phyloP scores from a whole-genome alignment of 768 basidiomycete species.

The Boletus vermiculosoides region DNA sequence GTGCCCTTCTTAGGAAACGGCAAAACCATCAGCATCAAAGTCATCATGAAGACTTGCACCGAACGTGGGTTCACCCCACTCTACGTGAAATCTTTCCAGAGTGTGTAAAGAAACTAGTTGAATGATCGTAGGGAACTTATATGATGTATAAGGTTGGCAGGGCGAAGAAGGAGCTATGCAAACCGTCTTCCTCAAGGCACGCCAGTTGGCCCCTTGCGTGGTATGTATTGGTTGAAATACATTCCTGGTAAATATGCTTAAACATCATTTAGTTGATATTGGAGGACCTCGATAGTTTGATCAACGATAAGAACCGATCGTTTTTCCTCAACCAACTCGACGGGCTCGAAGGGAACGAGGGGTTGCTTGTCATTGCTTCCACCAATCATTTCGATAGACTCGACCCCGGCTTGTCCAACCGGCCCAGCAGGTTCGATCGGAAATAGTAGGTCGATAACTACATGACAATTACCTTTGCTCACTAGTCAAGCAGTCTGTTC shows the following conservation, averaged over 20 bases:
- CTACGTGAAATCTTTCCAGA: constrained; percentile 79
- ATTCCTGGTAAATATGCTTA: background rate
- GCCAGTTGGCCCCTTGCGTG: constrained; percentile 65
- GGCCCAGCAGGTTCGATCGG: constrained; percentile 84
- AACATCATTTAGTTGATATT: constrained; percentile 34
- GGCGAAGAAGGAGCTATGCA: constrained; percentile 71
- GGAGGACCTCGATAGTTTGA: constrained; percentile 76
- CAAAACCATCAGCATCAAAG: constrained; percentile 80
- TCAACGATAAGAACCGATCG: constrained; percentile 74
- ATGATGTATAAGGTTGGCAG: constrained; percentile 40
- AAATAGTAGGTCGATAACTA: constrained; percentile 60
- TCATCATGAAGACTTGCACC: constrained; percentile 72
- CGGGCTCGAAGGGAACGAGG: constrained; percentile 77
- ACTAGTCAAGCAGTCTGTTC: constrained; percentile 51
- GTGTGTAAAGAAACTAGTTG: constrained; percentile 36
- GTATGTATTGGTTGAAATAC: constrained; percentile 45
- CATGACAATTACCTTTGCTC: background rate
- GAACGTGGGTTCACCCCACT: constrained; percentile 64
- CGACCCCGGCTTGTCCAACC: constrained; percentile 70
- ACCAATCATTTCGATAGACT: constrained; percentile 84
- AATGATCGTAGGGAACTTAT: constrained; percentile 7
- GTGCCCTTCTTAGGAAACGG: constrained; percentile 61
- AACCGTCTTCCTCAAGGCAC: constrained; percentile 68
- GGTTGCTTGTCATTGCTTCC: constrained; percentile 71
- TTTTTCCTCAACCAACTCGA: constrained; percentile 90